Evolutionary conservation across 164 flowering plant genomes (phyloP).

Genomic region (Malania oleifera): DNA sequence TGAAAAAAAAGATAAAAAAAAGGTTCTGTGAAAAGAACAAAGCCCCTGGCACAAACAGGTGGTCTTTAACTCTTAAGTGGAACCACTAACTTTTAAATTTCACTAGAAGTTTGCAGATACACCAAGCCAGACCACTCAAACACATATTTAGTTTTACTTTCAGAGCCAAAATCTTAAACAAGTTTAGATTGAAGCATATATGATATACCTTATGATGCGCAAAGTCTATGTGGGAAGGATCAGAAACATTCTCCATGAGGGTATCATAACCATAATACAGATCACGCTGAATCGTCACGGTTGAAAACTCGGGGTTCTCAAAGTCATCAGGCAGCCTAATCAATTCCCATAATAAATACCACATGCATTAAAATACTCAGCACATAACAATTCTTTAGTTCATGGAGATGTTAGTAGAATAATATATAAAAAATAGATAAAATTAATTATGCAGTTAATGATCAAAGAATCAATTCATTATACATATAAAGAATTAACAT

Average conservation of each 20-base stretch:
- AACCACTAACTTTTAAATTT: no score
- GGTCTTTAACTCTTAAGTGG: no score
- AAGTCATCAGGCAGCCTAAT: conserved; percentile 89
- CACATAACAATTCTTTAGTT: no score
- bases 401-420: no score
- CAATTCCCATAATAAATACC: conserved; percentile 10
- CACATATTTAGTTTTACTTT: no score
- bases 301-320: conserved; percentile 73
- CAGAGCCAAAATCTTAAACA: not conserved
- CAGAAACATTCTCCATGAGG: conserved; percentile 98
- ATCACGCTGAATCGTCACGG: conserved; percentile 92
- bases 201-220: conserved; percentile 98
- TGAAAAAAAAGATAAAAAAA: no score
- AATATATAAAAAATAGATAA: not conserved
- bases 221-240: conserved; percentile 98
- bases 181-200: not conserved
- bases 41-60: no score
- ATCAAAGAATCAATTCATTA: not conserved
- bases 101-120: no score
- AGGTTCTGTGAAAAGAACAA: no score
- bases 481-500: not conserved
- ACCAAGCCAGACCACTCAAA: no score
- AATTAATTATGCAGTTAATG: not conserved
- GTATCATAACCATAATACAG: conserved; percentile 93
- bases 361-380: not conserved